phyloP scores from a whole-genome alignment of 1,139 yeast genomes.

The Arxiozyma telluris region DNA sequence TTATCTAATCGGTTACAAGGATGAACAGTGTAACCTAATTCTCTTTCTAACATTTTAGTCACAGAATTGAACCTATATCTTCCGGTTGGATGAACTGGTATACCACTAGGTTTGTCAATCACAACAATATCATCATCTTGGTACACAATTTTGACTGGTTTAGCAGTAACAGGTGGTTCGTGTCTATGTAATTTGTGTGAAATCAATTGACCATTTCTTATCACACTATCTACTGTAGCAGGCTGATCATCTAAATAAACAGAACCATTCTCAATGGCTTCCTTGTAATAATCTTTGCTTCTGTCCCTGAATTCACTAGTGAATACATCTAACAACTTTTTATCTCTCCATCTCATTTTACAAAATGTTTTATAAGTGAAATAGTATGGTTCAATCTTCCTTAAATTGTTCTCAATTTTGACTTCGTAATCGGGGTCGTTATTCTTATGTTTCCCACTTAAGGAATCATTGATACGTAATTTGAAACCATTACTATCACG shows the following conservation, averaged over 20 bases:
- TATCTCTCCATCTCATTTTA: slow-evolving; percentile 84
- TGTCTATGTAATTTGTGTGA: slow-evolving; percentile 79
- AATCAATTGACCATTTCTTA: slow-evolving; percentile 81
- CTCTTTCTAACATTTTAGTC: slow-evolving; percentile 68
- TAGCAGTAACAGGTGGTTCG: slow-evolving; percentile 79
- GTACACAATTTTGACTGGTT: slow-evolving; percentile 60
- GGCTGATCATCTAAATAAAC: slow-evolving; percentile 62
- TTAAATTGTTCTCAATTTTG: slow-evolving; percentile 46
- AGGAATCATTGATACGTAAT: slow-evolving; percentile 22
- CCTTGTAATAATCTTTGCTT: slow-evolving; percentile 56
- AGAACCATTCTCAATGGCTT: slow-evolving; percentile 62
- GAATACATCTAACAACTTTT: slow-evolving; percentile 70
- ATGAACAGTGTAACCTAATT: slow-evolving; percentile 55
- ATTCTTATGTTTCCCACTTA: slow-evolving; percentile 20
- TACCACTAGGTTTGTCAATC: slow-evolving; percentile 89
- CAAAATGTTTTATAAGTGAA: slow-evolving; percentile 88
- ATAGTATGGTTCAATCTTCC: slow-evolving; percentile 77
- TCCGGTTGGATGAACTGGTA: slow-evolving; percentile 97
- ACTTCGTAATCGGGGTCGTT: slow-evolving; percentile 31
- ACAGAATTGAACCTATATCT: slow-evolving; percentile 80
- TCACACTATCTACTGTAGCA: slow-evolving; percentile 56
- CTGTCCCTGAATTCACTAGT: slow-evolving; percentile 77
- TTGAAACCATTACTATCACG: slow-evolving; percentile 28
- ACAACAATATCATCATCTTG: slow-evolving; percentile 76
- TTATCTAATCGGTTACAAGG: slow-evolving; percentile 91